Percentiles rank a stretch among this genome's conserved stretches.
Conservation (phyloP, 225 moss, liverwort and hornwort species). For the Thuidium tamariscinum region DNA sequence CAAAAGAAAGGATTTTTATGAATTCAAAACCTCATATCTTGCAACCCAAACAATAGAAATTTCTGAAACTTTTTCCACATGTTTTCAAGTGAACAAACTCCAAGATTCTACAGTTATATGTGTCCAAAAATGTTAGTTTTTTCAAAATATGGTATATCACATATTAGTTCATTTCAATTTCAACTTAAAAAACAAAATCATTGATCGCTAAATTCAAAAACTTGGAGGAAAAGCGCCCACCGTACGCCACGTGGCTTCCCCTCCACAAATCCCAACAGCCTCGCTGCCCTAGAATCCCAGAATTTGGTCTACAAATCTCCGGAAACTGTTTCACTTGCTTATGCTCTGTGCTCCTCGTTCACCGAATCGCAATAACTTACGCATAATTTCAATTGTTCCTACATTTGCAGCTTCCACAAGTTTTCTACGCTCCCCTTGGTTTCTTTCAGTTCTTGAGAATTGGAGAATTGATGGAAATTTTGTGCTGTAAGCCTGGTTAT, state of each 20-base stretch:
- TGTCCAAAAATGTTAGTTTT: no score
- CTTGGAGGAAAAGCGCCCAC: no score
- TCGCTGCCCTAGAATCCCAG: not conserved
- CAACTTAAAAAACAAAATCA: not conserved
- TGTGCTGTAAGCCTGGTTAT: conserved; percentile 22
- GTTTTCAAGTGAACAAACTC: no score
- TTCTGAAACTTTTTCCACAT: no score
- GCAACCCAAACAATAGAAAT: no score
- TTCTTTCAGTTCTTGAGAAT: not conserved
- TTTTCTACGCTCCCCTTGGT: no score
- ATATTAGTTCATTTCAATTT: no score
- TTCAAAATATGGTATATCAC: no score
- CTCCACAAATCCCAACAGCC: not conserved
- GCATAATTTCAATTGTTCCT: not conserved
- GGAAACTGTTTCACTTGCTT: no score
- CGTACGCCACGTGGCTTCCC: not conserved
- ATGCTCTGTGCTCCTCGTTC: not conserved
- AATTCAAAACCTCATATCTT: no score
- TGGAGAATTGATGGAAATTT: conserved; percentile 2
- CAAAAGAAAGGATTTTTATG: no score
- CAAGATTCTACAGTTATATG: no score
- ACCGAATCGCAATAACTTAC: not conserved
- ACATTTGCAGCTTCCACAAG: not conserved
- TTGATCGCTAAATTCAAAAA: not conserved
- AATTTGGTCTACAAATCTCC: not conserved